Evolutionary conservation across 306 rosid species (phyloP).

Genomic region (Medicago lupulina): DNA sequence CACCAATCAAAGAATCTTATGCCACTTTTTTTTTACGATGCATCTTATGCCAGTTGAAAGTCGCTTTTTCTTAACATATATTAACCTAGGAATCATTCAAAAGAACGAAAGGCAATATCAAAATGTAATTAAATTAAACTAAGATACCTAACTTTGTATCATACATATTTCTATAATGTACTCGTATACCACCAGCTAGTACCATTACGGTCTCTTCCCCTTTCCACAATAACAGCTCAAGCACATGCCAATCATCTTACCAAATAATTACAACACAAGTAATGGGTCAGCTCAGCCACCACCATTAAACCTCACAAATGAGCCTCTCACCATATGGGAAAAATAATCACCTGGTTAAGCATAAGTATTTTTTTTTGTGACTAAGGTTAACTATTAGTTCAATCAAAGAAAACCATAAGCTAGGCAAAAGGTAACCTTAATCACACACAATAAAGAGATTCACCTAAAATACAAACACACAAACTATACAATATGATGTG

Average conservation of each 20-base stretch:
- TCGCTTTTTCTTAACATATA: slow-evolving; percentile 6
- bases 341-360: background rate
- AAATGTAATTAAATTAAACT: background rate
- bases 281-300: no score
- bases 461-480: slow-evolving; percentile 6
- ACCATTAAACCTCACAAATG: background rate
- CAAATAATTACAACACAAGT: background rate
- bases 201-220: no score
- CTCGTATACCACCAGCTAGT: background rate
- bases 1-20: background rate
- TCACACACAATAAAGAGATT: slow-evolving; percentile 37
- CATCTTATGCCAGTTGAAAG: background rate
- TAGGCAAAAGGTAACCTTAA: background rate
- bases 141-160: background rate
- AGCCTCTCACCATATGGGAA: background rate
- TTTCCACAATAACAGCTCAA: no score
- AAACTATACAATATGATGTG: slow-evolving; percentile 32
- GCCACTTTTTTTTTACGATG: slow-evolving; percentile 1
- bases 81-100: slow-evolving; percentile 21
- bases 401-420: slow-evolving; percentile 6
- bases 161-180: slow-evolving; percentile 19
- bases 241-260: no score
- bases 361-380: no score
- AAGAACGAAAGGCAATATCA: background rate
- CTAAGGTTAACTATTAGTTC: background rate